phyloP scores from a whole-genome alignment of 257 asterid species.

The Solanum corneliomulleri region DNA sequence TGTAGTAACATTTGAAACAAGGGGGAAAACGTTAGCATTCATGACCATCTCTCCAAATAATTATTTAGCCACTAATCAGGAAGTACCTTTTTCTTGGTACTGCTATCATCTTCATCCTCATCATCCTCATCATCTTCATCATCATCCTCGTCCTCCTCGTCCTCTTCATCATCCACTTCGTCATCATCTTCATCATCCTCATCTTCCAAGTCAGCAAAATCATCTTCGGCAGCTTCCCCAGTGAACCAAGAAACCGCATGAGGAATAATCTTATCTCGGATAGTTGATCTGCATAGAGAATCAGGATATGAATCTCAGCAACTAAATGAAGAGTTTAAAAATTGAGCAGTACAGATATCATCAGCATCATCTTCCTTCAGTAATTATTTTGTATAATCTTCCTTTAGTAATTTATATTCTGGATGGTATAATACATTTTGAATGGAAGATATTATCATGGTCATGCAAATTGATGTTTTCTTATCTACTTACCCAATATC shows the following conservation, averaged over 20 bases:
- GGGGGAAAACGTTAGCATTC: neutral
- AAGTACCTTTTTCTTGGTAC: slow-evolving; percentile 50
- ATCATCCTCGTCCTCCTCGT: slow-evolving; percentile 13
- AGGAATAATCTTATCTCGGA: slow-evolving; percentile 79
- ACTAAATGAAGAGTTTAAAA: neutral
- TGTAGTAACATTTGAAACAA: neutral
- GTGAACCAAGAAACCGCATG: slow-evolving; percentile 96
- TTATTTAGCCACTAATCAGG: neutral
- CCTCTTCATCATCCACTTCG: neutral
- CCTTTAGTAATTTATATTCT: neutral
- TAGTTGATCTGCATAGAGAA: slow-evolving; percentile 48
- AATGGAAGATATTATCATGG: neutral
- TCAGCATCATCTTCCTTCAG: neutral
- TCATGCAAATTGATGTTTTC: neutral
- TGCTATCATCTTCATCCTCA: slow-evolving; percentile 20
- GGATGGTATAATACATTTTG: neutral
- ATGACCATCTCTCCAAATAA: neutral
- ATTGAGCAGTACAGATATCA: neutral
- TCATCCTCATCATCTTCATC: slow-evolving; percentile 3
- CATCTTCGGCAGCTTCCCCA: slow-evolving; percentile 78
- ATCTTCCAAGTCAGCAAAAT: slow-evolving; percentile 41
- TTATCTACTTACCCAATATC: slow-evolving; percentile 56
- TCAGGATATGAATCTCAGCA: neutral
- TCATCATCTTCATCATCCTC: slow-evolving; percentile 30
- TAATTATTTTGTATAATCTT: neutral